phyloP scores from a whole-genome alignment of 441 rosid genomes.

The Erodium texanum region DNA sequence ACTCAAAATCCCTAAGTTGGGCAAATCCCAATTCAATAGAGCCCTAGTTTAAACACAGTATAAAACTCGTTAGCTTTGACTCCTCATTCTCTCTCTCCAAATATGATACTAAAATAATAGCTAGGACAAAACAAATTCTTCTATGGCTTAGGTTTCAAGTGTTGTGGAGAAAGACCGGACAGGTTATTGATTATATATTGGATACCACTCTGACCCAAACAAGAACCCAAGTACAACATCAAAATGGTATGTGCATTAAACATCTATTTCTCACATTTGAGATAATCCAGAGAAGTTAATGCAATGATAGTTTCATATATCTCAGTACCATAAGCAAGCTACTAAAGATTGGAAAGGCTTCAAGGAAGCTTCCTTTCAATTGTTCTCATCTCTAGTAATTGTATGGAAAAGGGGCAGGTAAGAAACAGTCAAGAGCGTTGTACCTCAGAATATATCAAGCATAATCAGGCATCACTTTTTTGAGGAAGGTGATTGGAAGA shows the following conservation, averaged over 20 bases:
- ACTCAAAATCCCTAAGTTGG: not conserved
- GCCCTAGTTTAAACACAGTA: not conserved
- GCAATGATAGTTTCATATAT: not conserved
- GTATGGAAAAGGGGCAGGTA: slow-evolving; percentile 11
- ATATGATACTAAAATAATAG: not conserved
- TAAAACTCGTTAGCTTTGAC: not conserved
- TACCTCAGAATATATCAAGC: slow-evolving; percentile 29
- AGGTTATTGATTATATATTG: too few species aligned
- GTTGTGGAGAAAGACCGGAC: too few species aligned
- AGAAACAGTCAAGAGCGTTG: slow-evolving; percentile 10
- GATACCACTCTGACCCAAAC: too few species aligned
- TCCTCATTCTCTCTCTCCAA: not conserved
- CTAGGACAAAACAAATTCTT: not conserved
- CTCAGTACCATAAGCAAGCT: slow-evolving; percentile 8
- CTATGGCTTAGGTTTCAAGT: too few species aligned
- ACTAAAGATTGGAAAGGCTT: not conserved
- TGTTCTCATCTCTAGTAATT: slow-evolving; percentile 12
- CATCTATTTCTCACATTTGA: not conserved
- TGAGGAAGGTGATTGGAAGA: slow-evolving; percentile 58
- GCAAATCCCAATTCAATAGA: not conserved
- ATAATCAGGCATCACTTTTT: slow-evolving; percentile 69
- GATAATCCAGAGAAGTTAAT: not conserved
- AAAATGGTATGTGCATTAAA: slow-evolving; percentile 4
- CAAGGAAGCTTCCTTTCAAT: slow-evolving; percentile 25
- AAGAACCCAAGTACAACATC: slow-evolving; percentile 3